Percentiles rank a stretch among this genome's conserved stretches.
Evolutionary conservation across 345 rosid species (phyloP).

Genomic region (Dovyalis caffra): DNA sequence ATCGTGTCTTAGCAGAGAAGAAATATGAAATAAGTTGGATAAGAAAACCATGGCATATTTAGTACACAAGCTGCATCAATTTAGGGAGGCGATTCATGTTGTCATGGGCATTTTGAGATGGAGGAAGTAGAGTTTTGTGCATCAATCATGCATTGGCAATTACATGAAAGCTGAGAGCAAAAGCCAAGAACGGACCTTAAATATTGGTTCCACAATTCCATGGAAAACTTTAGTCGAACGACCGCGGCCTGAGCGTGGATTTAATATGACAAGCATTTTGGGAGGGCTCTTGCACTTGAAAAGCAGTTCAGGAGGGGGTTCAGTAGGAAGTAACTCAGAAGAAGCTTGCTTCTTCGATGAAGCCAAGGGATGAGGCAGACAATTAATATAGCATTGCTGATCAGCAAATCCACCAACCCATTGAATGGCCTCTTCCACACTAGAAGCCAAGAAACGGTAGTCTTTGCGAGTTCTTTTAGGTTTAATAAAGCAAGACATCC

Average conservation of each 20-base stretch:
- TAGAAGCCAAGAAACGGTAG: conserved; percentile 74
- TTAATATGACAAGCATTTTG: conserved; percentile 88
- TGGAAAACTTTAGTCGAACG: conserved; percentile 91
- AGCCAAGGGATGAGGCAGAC: conserved; percentile 85
- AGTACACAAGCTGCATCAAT: background rate
- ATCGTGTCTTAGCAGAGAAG: background rate
- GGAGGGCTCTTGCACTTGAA: conserved; percentile 94
- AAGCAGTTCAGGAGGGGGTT: conserved; percentile 86
- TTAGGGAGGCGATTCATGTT: background rate
- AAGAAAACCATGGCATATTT: background rate
- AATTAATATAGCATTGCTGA: conserved; percentile 87
- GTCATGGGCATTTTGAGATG: background rate
- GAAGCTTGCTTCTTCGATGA: conserved; percentile 92
- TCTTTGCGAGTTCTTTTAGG: conserved; percentile 79
- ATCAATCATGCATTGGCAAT: background rate
- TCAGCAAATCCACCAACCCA: conserved; percentile 99
- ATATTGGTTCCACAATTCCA: conserved; percentile 80
- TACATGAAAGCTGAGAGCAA: background rate
- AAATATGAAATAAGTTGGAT: background rate
- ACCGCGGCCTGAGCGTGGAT: conserved; percentile 92
- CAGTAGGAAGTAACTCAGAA: conserved; percentile 67
- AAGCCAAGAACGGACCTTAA: conserved; percentile 56
- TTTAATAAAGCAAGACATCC: conserved; percentile 71
- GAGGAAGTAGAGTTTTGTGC: background rate
- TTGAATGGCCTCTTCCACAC: conserved; percentile 79